A percentile compares a stretch with the other conserved stretches of the same genome.
These are phyloP conservation scores for Claviceps capensis DNA, from an alignment of 2,329 filamentous ascomycete genomes.

Conservation along the genomic window DNA sequence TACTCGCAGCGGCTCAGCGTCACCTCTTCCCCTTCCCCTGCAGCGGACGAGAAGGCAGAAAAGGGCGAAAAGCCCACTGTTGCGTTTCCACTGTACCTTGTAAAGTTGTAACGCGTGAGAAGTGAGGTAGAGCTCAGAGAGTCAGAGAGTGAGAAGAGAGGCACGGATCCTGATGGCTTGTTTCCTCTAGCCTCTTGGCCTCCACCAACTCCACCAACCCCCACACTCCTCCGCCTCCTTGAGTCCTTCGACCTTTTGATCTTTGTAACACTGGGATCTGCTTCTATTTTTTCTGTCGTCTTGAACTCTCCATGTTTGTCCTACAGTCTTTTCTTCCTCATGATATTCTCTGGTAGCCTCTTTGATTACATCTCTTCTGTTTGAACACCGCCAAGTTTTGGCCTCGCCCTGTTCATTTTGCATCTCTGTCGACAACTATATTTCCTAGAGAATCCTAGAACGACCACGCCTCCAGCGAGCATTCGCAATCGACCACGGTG, in stretches of 20 bases:
- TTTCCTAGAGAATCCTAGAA: neutral
- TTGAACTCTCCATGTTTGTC: neutral
- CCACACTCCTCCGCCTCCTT: neutral
- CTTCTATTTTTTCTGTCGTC: neutral
- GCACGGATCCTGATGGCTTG: no score
- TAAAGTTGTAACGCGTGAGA: neutral
- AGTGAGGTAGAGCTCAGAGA: neutral
- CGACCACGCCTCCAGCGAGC: conserved; percentile 1
- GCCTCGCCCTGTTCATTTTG: neutral
- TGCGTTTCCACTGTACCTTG: neutral
- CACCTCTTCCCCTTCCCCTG: neutral
- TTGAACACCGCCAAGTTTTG: neutral
- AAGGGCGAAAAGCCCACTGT: neutral
- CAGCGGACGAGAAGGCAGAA: neutral
- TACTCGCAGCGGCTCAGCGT: neutral
- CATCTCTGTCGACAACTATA: no score
- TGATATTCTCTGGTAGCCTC: conserved; percentile 1
- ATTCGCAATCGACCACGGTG: neutral
- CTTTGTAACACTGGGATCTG: neutral
- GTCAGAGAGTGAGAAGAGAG: no score
- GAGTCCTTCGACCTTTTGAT: neutral
- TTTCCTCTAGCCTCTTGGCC: neutral
- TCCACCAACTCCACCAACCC: conserved; percentile 2
- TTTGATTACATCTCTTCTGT: neutral
- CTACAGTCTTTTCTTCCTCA: conserved; percentile 2